These are phyloP conservation scores for Xylaria cubensis DNA, from an alignment of 495 filamentous ascomycete genomes.

Conservation along the genomic window DNA sequence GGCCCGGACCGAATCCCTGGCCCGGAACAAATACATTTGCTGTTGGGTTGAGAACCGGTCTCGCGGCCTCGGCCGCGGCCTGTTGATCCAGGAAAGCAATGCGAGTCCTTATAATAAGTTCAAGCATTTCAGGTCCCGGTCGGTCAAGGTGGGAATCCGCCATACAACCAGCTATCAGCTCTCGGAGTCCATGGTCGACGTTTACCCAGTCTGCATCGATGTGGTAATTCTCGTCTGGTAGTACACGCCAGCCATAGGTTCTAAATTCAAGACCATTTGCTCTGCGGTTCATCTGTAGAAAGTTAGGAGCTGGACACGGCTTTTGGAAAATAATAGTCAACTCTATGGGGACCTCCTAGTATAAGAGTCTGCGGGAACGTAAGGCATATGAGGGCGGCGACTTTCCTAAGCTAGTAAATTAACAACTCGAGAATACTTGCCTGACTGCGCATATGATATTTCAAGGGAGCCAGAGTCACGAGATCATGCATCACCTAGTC, in stretches of 20 bases:
- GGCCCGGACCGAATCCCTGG: background rate
- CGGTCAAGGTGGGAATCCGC: background rate
- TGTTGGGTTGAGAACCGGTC: background rate
- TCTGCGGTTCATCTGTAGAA: background rate
- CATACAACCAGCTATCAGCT: slow-evolving; percentile 19
- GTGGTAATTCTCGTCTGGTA: background rate
- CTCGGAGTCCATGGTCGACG: slow-evolving; percentile 27
- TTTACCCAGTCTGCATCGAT: background rate
- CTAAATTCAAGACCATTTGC: background rate
- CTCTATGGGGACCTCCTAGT: background rate
- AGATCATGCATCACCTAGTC: slow-evolving; percentile 25
- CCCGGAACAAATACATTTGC: background rate
- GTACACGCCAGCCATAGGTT: slow-evolving; percentile 11
- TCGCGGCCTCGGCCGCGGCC: background rate
- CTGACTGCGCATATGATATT: background rate
- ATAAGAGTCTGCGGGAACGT: background rate
- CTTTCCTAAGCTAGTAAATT: too few relatives aligned
- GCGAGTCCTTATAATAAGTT: background rate
- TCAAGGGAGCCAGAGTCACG: background rate
- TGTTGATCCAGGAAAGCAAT: background rate
- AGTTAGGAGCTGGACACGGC: background rate
- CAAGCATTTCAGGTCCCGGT: background rate
- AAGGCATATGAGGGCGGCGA: too few relatives aligned
- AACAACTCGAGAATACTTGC: background rate
- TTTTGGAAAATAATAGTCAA: background rate